Percentiles rank a stretch among this genome's conserved stretches.
Conservation (phyloP, 257 asterid genomes). For the Gardenia jasminoides region DNA sequence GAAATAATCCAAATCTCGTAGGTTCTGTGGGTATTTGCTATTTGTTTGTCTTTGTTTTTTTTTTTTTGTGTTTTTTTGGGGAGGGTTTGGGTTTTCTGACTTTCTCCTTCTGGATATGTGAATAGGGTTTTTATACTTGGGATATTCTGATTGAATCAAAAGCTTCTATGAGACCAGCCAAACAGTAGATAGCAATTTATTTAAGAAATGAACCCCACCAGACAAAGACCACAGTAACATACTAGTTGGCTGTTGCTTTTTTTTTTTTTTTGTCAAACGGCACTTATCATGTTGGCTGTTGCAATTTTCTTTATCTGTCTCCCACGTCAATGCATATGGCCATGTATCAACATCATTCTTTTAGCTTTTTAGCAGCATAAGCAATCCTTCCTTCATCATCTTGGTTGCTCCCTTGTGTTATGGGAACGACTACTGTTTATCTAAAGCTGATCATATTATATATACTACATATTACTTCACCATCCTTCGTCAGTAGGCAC, state of each 20-base stretch:
- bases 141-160: neutral
- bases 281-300: neutral
- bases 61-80: too few relatives aligned
- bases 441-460: neutral
- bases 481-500: too few relatives aligned
- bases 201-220: neutral
- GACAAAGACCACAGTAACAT: neutral
- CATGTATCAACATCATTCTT: slow-evolving; percentile 3
- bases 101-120: too few relatives aligned
- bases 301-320: neutral
- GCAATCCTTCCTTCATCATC: neutral
- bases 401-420: neutral
- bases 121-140: neutral
- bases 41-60: too few relatives aligned
- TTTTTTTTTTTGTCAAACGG: too few relatives aligned
- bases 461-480: too few relatives aligned
- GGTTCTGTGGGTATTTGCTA: neutral
- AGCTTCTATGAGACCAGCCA: neutral
- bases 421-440: too few relatives aligned
- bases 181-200: neutral
- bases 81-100: too few relatives aligned
- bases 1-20: neutral
- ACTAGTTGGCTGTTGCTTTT: neutral
- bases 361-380: neutral
- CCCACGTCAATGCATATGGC: neutral